Evolutionary conservation across 1,284 basidiomycete genomes (phyloP).

Genomic region (Ustilago lituana): DNA sequence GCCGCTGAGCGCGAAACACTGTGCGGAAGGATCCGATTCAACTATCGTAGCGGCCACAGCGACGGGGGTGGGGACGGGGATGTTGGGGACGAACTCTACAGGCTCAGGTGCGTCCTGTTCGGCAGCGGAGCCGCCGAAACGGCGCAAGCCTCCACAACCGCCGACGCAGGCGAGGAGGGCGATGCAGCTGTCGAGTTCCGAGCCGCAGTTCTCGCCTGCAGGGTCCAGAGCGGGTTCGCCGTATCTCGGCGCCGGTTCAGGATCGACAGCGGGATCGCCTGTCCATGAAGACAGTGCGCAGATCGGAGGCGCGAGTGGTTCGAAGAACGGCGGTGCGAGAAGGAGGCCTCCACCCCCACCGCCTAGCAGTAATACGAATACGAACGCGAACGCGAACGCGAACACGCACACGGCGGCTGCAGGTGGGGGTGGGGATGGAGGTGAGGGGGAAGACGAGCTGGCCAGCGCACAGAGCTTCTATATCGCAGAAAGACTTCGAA

Average conservation of each 20-base stretch:
- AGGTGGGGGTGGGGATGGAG: too few relatives aligned
- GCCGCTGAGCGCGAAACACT: conserved; percentile 10
- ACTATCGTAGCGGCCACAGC: background rate
- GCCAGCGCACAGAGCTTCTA: conserved; percentile 27
- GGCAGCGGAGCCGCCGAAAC: conserved; percentile 4
- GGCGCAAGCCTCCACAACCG: conserved; percentile 35
- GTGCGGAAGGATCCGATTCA: conserved; percentile 7
- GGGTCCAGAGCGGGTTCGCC: conserved; percentile 1
- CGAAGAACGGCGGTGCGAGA: background rate
- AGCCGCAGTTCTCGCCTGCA: background rate
- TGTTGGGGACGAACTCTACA: too few relatives aligned
- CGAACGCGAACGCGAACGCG: background rate
- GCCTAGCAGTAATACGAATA: background rate
- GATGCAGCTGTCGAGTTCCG: conserved; percentile 13
- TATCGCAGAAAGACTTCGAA: conserved; percentile 33
- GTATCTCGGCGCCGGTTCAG: too few relatives aligned
- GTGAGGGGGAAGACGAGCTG: conserved; percentile 13
- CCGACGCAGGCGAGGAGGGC: conserved; percentile 14
- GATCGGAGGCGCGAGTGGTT: background rate
- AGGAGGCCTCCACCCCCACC: conserved; percentile 17
- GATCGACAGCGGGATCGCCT: background rate
- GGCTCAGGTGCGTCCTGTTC: too few relatives aligned
- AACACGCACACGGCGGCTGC: too few relatives aligned
- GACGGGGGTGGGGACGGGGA: too few relatives aligned
- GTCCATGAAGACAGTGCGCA: conserved; percentile 10